Conservation (phyloP, 1,284 basidiomycete genomes). For the Tetrapyrgos nigripes region DNA sequence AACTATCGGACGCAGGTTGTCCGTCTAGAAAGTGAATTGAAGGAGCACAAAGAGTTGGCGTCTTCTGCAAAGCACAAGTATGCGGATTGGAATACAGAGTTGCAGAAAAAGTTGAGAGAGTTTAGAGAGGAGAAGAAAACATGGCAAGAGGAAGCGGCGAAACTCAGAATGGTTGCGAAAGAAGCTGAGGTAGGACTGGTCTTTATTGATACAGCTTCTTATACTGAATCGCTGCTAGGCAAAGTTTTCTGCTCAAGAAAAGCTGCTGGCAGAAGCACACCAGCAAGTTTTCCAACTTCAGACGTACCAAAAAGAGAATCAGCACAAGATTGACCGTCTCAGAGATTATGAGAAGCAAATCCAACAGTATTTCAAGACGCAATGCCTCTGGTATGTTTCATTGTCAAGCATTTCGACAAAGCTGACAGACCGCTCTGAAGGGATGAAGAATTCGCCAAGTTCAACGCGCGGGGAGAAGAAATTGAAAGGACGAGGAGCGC, state of each 20-base stretch:
- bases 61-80: slow-evolving; percentile 69
- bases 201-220: neutral
- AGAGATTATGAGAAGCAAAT: slow-evolving; percentile 78
- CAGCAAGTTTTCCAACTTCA: slow-evolving; percentile 65
- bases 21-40: slow-evolving; percentile 65
- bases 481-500: slow-evolving; percentile 59
- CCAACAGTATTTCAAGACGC: slow-evolving; percentile 71
- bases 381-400: slow-evolving; percentile 68
- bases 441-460: slow-evolving; percentile 75
- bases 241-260: slow-evolving; percentile 70
- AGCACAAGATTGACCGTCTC: slow-evolving; percentile 75
- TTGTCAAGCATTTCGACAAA: neutral
- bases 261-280: slow-evolving; percentile 65
- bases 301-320: slow-evolving; percentile 71
- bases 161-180: slow-evolving; percentile 67
- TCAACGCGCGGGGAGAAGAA: slow-evolving; percentile 67
- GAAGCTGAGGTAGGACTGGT: slow-evolving; percentile 57
- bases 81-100: slow-evolving; percentile 73
- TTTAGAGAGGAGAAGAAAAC: slow-evolving; percentile 72
- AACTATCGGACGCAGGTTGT: slow-evolving; percentile 72
- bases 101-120: slow-evolving; percentile 70
- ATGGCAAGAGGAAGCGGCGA: slow-evolving; percentile 67
- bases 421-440: slow-evolving; percentile 44
- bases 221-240: slow-evolving; percentile 47
- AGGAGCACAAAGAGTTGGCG: slow-evolving; percentile 68